These are phyloP conservation scores for Cladosporium sp. DNA, from an alignment of 2,329 filamentous ascomycete genomes.

Conservation along the genomic window DNA sequence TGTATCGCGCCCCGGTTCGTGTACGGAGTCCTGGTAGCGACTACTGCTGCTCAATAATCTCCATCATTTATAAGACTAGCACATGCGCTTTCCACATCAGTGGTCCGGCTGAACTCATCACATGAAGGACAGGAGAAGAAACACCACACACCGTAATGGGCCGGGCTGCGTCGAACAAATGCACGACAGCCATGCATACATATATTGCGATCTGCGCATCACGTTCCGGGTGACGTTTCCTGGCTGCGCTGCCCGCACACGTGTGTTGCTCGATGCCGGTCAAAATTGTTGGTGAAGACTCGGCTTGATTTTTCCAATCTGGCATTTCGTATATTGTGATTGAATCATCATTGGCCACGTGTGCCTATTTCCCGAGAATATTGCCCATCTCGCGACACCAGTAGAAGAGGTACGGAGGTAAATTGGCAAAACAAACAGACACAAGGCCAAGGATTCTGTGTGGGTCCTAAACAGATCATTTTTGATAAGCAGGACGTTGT, in stretches of 20 bases:
- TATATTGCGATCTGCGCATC: constrained; percentile 1
- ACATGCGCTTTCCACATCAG: no score
- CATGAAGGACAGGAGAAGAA: background rate
- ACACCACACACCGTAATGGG: background rate
- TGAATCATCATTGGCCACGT: background rate
- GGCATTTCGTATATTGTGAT: no score
- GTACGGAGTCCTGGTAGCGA: no score
- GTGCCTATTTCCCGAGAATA: background rate
- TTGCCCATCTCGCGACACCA: no score
- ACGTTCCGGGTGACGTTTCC: background rate
- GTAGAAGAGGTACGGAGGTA: background rate
- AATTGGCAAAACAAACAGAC: background rate
- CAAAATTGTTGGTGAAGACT: background rate
- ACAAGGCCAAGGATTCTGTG: background rate
- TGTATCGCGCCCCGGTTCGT: no score
- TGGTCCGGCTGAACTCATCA: no score
- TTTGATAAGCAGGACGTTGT: constrained; percentile 2
- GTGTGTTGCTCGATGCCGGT: background rate
- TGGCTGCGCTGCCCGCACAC: background rate
- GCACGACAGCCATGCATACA: background rate
- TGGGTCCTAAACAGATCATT: background rate
- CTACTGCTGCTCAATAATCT: no score
- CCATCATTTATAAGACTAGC: no score
- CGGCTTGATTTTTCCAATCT: background rate
- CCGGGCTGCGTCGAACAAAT: background rate